phyloP scores from a whole-genome alignment of 2,329 filamentous ascomycete genomes.

The Aspergillus ustus region DNA sequence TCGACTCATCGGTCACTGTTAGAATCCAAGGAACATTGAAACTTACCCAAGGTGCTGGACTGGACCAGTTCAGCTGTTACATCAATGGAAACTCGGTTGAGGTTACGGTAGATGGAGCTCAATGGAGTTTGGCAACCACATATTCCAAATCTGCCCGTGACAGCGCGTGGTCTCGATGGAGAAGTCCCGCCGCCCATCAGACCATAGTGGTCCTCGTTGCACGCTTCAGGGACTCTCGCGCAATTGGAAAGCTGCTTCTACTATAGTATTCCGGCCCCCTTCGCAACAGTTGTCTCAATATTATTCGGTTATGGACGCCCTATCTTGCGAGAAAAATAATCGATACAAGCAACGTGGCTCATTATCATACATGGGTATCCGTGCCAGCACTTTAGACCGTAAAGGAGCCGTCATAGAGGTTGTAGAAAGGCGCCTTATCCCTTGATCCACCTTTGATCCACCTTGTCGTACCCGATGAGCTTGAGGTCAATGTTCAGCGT shows the following conservation, averaged over 20 bases:
- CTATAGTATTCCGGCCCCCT: conserved; percentile 19
- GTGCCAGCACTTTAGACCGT: not conserved
- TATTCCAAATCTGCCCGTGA: conserved; percentile 32
- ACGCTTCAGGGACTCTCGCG: conserved; percentile 10
- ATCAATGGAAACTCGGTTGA: conserved; percentile 30
- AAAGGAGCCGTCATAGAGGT: not conserved
- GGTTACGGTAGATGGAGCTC: conserved; percentile 16
- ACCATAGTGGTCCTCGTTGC: conserved; percentile 31
- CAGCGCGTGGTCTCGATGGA: conserved; percentile 30
- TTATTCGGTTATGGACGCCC: not conserved
- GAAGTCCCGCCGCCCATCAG: conserved; percentile 31
- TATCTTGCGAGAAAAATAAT: not conserved
- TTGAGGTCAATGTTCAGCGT: conserved; percentile 66
- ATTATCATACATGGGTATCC: not conserved
- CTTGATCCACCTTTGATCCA: conserved; percentile 60
- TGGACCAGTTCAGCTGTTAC: conserved; percentile 23
- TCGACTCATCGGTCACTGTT: conserved; percentile 13
- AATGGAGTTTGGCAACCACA: conserved; percentile 24
- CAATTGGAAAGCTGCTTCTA: conserved; percentile 30
- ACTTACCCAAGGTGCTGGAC: conserved; percentile 10
- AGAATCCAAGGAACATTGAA: conserved; percentile 12
- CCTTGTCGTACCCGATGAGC: conserved; percentile 66
- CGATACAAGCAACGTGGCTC: not conserved
- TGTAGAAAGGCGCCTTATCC: conserved; percentile 17
- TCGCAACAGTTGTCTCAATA: not conserved